phyloP scores from a whole-genome alignment of 1,284 basidiomycete genomes.

The Takashimella tepidaria region DNA sequence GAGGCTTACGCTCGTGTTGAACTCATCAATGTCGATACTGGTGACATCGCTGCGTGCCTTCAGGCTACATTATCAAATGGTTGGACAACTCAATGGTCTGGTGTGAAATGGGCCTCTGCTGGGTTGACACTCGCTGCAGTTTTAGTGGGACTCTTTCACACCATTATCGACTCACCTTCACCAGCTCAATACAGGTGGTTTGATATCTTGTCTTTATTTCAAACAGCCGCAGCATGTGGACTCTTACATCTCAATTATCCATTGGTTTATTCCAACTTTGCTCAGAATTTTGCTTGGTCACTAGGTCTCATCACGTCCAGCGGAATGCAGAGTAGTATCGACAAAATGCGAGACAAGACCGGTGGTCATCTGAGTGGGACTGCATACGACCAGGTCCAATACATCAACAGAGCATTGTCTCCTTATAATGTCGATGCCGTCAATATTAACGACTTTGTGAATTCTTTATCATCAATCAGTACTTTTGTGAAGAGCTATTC shows the following conservation, averaged over 20 bases:
- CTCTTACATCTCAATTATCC: slow-evolving; percentile 85
- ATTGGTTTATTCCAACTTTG: slow-evolving; percentile 68
- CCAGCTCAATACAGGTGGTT: slow-evolving; percentile 59
- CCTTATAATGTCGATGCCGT: slow-evolving; percentile 58
- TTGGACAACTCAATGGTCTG: slow-evolving; percentile 67
- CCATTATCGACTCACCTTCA: slow-evolving; percentile 49
- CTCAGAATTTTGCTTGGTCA: slow-evolving; percentile 84
- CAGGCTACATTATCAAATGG: slow-evolving; percentile 90
- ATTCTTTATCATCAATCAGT: background rate
- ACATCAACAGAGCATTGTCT: slow-evolving; percentile 71
- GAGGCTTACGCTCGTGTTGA: slow-evolving; percentile 83
- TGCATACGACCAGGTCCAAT: slow-evolving; percentile 55
- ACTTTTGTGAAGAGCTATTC: background rate
- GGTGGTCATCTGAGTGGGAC: slow-evolving; percentile 67
- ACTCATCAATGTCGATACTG: slow-evolving; percentile 63
- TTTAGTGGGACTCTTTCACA: slow-evolving; percentile 63
- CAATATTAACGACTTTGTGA: slow-evolving; percentile 51
- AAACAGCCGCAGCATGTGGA: slow-evolving; percentile 69
- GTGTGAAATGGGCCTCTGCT: slow-evolving; percentile 72
- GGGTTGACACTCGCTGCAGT: slow-evolving; percentile 65
- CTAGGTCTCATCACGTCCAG: slow-evolving; percentile 70
- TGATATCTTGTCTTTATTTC: slow-evolving; percentile 75
- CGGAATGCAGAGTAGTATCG: slow-evolving; percentile 70
- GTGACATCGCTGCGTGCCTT: slow-evolving; percentile 74
- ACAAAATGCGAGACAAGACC: slow-evolving; percentile 71